Conservation (phyloP, 768 basidiomycete species). For the Lactarius vividus region DNA sequence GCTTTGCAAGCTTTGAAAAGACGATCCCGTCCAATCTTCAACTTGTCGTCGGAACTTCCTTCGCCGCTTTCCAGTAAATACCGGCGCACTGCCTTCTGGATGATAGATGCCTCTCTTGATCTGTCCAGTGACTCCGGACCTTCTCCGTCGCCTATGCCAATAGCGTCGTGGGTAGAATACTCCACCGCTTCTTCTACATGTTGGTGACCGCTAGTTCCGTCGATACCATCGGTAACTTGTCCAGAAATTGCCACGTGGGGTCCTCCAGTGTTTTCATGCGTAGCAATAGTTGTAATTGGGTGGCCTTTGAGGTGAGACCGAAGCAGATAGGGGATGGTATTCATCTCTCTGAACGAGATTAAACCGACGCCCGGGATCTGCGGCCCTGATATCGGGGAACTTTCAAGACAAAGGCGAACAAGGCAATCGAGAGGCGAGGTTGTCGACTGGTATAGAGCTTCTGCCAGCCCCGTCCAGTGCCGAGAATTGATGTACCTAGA, state of each 20-base stretch:
- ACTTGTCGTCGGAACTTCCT: not conserved
- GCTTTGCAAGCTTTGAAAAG: conserved; percentile 13
- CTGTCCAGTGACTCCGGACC: conserved; percentile 1
- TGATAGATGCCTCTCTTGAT: not conserved
- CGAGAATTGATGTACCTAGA: conserved; percentile 2
- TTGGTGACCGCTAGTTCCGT: not conserved
- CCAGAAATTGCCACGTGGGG: not conserved
- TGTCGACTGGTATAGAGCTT: conserved; percentile 10
- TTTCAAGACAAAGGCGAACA: not conserved
- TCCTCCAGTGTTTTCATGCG: not conserved
- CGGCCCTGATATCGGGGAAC: not conserved
- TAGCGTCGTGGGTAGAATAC: conserved; percentile 5
- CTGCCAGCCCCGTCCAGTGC: not conserved
- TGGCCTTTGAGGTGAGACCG: not conserved
- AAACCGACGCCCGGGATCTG: not conserved
- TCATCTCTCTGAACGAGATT: not conserved
- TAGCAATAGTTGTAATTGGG: not conserved
- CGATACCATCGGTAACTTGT: not conserved
- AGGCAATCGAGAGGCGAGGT: too few relatives aligned
- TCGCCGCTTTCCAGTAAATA: not conserved
- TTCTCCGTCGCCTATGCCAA: not conserved
- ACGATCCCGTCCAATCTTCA: conserved; percentile 7
- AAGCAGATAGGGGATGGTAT: conserved; percentile 1
- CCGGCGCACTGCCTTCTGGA: conserved; percentile 15
- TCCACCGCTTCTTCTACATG: not conserved